phyloP scores from a whole-genome alignment of 495 filamentous ascomycete genomes.

The Gamarada debralockiae region DNA sequence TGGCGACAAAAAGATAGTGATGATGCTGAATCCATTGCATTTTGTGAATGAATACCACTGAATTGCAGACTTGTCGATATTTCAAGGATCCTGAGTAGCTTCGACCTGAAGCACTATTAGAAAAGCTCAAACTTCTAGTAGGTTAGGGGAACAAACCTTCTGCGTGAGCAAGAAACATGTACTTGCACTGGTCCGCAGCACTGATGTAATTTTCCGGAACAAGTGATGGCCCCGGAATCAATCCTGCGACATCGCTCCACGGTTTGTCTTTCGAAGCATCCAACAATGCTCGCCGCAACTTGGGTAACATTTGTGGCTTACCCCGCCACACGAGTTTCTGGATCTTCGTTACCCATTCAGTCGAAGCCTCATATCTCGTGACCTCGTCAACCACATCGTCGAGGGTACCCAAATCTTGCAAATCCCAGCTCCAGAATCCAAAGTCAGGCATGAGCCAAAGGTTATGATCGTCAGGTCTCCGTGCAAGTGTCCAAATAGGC shows the following conservation, averaged over 20 bases:
- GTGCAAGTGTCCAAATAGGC: slow-evolving; percentile 48
- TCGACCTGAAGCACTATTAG: not conserved
- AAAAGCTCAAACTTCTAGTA: not conserved
- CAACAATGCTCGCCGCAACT: slow-evolving; percentile 29
- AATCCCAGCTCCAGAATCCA: slow-evolving; percentile 59
- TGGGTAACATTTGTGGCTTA: slow-evolving; percentile 4
- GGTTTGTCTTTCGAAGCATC: not conserved
- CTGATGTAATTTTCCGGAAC: not conserved
- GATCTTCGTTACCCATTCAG: slow-evolving; percentile 44
- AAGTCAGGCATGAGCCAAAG: slow-evolving; percentile 70
- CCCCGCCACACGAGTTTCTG: slow-evolving; percentile 60
- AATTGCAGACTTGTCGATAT: slow-evolving; percentile 55
- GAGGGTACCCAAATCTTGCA: slow-evolving; percentile 49
- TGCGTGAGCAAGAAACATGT: slow-evolving; percentile 53
- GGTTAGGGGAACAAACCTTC: slow-evolving; percentile 40
- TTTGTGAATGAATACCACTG: slow-evolving; percentile 48
- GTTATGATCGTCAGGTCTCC: slow-evolving; percentile 35
- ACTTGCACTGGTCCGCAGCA: slow-evolving; percentile 54
- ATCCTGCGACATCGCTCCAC: slow-evolving; percentile 1
- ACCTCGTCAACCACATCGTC: slow-evolving; percentile 44
- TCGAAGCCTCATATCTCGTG: slow-evolving; percentile 21
- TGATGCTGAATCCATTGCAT: slow-evolving; percentile 40
- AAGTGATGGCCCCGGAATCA: not conserved
- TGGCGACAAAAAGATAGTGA: slow-evolving; percentile 33
- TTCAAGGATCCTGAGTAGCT: slow-evolving; percentile 40